Conservation (phyloP, 805 yeast species). For the Barnettozyma sucrosica region DNA sequence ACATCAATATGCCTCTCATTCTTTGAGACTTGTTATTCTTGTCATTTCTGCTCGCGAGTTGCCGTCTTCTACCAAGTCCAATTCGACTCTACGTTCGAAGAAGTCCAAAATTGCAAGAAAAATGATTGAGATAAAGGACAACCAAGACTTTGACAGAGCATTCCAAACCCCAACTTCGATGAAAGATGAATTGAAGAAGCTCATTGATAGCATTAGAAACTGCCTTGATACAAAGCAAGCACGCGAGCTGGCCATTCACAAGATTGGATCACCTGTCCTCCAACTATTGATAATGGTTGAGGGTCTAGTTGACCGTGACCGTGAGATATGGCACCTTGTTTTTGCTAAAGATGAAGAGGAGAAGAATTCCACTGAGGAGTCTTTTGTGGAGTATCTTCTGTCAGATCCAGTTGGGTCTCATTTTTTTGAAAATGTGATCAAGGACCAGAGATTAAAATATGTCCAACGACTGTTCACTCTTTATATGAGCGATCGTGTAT, state of each 20-base stretch:
- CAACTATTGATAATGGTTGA: slow-evolving; percentile 76
- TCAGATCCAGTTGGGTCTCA: slow-evolving; percentile 93
- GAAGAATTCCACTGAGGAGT: slow-evolving; percentile 56
- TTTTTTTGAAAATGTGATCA: slow-evolving; percentile 70
- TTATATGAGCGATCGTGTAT: slow-evolving; percentile 70
- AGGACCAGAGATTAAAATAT: slow-evolving; percentile 58
- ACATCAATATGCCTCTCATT: slow-evolving; percentile 87
- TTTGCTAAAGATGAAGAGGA: slow-evolving; percentile 48
- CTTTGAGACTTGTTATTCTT: slow-evolving; percentile 64
- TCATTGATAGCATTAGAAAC: slow-evolving; percentile 37
- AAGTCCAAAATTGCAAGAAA: slow-evolving; percentile 85
- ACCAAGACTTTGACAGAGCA: slow-evolving; percentile 58
- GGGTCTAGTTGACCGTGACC: slow-evolving; percentile 70
- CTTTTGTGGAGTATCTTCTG: slow-evolving; percentile 76
- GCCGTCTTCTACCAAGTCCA: slow-evolving; percentile 64
- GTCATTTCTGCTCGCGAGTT: slow-evolving; percentile 72
- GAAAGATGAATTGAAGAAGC: slow-evolving; percentile 49
- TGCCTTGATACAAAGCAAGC: slow-evolving; percentile 40
- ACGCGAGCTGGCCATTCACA: slow-evolving; percentile 72
- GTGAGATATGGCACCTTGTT: slow-evolving; percentile 61
- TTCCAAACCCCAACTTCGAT: slow-evolving; percentile 70
- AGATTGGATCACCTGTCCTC: slow-evolving; percentile 81
- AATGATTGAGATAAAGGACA: slow-evolving; percentile 83
- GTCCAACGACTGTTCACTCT: slow-evolving; percentile 62
- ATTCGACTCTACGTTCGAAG: slow-evolving; percentile 74